A percentile compares a stretch with the other conserved stretches of the same genome.
phyloP scores from a whole-genome alignment of 2,329 filamentous ascomycete genomes.

The Xylariaceae sp. region DNA sequence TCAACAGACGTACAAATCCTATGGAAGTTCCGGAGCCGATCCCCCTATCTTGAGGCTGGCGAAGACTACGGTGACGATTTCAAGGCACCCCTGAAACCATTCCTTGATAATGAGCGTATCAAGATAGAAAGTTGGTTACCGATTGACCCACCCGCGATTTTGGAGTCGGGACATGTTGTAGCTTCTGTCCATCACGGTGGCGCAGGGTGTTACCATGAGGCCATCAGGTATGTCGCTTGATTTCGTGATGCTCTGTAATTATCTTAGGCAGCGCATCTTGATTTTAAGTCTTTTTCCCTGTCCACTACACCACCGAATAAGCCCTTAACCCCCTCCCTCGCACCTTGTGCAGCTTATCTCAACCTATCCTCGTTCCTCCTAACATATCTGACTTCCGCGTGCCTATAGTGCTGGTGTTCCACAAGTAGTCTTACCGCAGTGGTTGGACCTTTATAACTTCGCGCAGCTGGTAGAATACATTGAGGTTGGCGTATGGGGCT shows the following conservation, averaged over 20 bases:
- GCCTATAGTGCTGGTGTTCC: constrained; percentile 22
- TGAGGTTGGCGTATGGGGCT: constrained; percentile 25
- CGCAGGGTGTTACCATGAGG: constrained; percentile 27
- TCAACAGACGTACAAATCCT: constrained; percentile 14
- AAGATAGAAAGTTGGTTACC: constrained; percentile 23
- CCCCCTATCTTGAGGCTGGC: neutral
- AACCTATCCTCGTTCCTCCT: too few species aligned
- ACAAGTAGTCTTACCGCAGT: constrained; percentile 25
- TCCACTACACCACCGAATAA: too few species aligned
- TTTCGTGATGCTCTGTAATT: neutral
- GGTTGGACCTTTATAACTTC: constrained; percentile 24
- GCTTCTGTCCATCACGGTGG: constrained; percentile 29
- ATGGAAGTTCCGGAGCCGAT: constrained; percentile 25
- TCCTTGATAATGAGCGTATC: constrained; percentile 18
- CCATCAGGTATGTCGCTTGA: constrained; percentile 17
- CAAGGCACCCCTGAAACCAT: constrained; percentile 11
- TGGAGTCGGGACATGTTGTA: constrained; percentile 23
- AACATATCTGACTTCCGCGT: too few species aligned
- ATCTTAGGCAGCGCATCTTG: neutral
- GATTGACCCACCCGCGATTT: constrained; percentile 15
- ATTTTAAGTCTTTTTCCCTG: too few species aligned
- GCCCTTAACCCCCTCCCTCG: too few species aligned
- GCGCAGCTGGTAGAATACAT: constrained; percentile 16
- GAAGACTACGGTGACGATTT: constrained; percentile 15
- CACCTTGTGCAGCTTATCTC: too few species aligned